Evolutionary conservation across 192 early-diverging fungal species (phyloP).

Genomic region (Spizellomyces punctatus): DNA sequence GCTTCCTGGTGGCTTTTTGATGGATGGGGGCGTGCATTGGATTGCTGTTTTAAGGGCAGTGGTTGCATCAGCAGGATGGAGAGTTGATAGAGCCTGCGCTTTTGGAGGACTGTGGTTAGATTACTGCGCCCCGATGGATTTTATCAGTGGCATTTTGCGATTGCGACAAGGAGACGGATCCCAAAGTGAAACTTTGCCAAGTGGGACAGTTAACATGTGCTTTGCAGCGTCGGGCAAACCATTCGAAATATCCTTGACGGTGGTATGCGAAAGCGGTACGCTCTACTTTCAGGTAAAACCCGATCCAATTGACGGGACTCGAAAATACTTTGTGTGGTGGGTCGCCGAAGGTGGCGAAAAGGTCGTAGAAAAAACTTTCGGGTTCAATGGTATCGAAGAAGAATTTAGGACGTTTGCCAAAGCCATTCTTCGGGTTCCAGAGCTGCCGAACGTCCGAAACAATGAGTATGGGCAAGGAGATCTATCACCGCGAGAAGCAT

Average conservation of each 20-base stretch:
- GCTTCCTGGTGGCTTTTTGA: constrained; percentile 16
- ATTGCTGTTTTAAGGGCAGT: constrained; percentile 15
- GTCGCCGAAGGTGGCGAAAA: neutral
- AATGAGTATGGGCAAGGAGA: neutral
- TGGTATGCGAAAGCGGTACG: constrained; percentile 20
- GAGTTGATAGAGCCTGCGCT: neutral
- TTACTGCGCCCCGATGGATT: constrained; percentile 23
- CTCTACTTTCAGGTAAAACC: neutral
- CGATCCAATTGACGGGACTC: neutral
- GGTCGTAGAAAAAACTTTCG: neutral
- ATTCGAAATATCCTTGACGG: constrained; percentile 8
- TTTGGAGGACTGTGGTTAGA: neutral
- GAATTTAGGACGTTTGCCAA: constrained; percentile 19
- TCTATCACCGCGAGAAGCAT: constrained; percentile 11
- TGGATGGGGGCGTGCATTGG: constrained; percentile 30
- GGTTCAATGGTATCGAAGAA: constrained; percentile 1
- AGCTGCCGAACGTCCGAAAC: neutral
- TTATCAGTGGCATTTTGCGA: neutral
- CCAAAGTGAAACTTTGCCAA: neutral
- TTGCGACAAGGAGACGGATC: neutral
- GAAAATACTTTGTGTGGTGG: neutral
- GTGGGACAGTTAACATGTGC: constrained; percentile 18
- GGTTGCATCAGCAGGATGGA: neutral
- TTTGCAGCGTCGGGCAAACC: constrained; percentile 17
- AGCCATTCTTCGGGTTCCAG: neutral